These are phyloP conservation scores for Colletotrichum abscissum DNA, from an alignment of 2,329 filamentous ascomycete genomes.

Conservation along the genomic window DNA sequence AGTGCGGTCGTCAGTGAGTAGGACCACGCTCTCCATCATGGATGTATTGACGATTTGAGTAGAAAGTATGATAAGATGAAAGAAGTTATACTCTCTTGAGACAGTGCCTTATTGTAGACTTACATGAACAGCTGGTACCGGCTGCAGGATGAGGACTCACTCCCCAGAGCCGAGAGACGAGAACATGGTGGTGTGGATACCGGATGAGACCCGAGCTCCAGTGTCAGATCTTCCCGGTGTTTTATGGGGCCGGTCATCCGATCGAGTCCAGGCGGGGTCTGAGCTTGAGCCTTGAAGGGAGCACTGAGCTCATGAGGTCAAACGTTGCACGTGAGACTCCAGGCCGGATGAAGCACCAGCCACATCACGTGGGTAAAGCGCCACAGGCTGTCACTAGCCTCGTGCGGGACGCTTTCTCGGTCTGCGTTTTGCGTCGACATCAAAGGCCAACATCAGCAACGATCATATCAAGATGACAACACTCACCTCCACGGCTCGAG, in stretches of 20 bases:
- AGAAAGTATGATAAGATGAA: no score
- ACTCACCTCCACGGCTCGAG: slow-evolving; percentile 11
- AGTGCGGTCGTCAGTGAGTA: no score
- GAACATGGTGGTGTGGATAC: neutral
- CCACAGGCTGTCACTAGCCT: slow-evolving; percentile 26
- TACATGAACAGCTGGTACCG: no score
- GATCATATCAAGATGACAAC: slow-evolving; percentile 23
- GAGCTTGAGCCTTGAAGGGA: neutral
- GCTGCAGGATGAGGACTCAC: no score
- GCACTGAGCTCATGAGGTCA: no score
- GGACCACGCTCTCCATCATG: no score
- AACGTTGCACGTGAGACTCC: neutral
- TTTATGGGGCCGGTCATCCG: slow-evolving; percentile 4
- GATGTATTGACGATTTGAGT: no score
- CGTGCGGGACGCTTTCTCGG: slow-evolving; percentile 36
- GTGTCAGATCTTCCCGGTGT: neutral
- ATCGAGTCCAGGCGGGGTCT: neutral
- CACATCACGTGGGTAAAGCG: slow-evolving; percentile 16
- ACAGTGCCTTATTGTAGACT: no score
- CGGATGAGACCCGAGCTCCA: neutral
- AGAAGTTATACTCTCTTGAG: no score
- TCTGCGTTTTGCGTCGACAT: slow-evolving; percentile 35
- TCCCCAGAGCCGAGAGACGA: neutral
- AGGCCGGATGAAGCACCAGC: neutral
- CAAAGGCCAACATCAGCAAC: slow-evolving; percentile 32